phyloP scores from a whole-genome alignment of 257 asterid species.

The Solanum paucissectum region DNA sequence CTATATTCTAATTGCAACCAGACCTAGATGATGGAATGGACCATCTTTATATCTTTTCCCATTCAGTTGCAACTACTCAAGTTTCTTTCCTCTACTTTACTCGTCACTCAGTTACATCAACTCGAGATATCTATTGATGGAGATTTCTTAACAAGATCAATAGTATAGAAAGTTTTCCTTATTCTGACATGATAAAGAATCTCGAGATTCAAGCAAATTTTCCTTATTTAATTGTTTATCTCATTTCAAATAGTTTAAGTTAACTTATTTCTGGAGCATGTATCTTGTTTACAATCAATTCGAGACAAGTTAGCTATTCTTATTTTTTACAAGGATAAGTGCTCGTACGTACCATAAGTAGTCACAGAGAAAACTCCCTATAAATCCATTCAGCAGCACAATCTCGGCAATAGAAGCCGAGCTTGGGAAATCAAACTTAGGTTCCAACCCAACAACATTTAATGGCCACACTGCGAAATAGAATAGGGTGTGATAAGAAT shows the following conservation, averaged over 20 bases:
- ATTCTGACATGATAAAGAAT: neutral
- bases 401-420: constrained; percentile 46
- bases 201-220: neutral
- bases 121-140: neutral
- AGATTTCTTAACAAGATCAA: neutral
- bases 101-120: neutral
- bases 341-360: constrained; percentile 47
- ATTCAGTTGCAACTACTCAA: neutral
- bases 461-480: constrained; percentile 57
- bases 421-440: constrained; percentile 53
- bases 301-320: neutral
- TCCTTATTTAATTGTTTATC: neutral
- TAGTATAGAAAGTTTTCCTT: neutral
- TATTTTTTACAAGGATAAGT: neutral
- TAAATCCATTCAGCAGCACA: constrained; percentile 50
- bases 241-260: neutral
- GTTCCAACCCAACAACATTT: constrained; percentile 62
- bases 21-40: neutral
- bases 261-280: neutral
- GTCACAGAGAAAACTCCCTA: constrained; percentile 74
- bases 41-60: neutral
- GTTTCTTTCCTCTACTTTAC: neutral
- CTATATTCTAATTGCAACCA: neutral
- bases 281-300: neutral
- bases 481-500: neutral